Base-by-base conservation (phyloP, 192 early-diverging fungal genomes). In the Coemansia sp. region DNA sequence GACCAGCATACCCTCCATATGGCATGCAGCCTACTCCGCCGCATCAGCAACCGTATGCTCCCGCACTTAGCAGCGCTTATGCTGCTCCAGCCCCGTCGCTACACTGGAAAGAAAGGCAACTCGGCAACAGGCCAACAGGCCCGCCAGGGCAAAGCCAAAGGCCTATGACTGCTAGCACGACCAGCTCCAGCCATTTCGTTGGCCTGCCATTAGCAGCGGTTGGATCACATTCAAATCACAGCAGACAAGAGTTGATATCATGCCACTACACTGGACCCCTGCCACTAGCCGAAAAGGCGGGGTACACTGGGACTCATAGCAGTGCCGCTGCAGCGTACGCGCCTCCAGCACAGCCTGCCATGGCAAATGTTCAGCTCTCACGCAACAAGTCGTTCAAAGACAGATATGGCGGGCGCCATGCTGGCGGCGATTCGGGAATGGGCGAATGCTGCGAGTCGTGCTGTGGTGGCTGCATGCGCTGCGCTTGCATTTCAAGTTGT, bases 391-490 rank as follows among this genome's bases (percentile, higher is more conserved):
- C 75, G 11, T 21, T 78, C 40, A 63, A 63, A 0, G 75, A 78
- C 32, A 60, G 68, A 27, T 77, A 77, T 37, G 35, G 41, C 13
- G 27, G 36, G 17, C 68, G 75, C 41, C 58, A 42, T 4, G 68
- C 69, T 26, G 75, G 75, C 3, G 75, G 75, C 49, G 75, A 78
- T 18, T 78, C 68, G 37, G 65, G 75, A 19, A 63, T 61, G 54
- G 75, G 75, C 33, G 75, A 71, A 40, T 78, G 75, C 68, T 78
- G 75, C 29, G 63, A 51, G 42, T 51, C 53, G 13, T 78, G 68
- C 48, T 78, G 75, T 42, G 68, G 68, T 3, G 58, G 64, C 9
- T 68, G 69, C 19, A 60, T 70, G 60, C 54, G 60, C 18, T 71
- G 68, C 46, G 23, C 68, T 1, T 78, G 75, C 50, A 57, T 64